Evolutionary conservation across 768 basidiomycete genomes (phyloP).

Genomic region (Myochromella boudieri): DNA sequence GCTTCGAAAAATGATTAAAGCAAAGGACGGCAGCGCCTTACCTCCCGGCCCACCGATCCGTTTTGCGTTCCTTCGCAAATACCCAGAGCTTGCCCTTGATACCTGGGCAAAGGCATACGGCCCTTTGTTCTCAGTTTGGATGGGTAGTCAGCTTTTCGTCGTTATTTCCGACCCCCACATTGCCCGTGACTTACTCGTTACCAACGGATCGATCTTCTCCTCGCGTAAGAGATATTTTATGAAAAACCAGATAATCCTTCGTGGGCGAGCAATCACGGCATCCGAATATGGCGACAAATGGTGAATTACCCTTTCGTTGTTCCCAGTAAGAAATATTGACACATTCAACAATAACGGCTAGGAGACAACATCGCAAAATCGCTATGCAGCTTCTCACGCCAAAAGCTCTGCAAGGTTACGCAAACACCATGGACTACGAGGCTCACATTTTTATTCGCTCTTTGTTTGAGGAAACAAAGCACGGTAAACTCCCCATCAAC

Average conservation of each 20-base stretch:
- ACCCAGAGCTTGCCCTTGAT: conserved; percentile 32
- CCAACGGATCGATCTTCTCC: conserved; percentile 35
- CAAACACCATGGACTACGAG: conserved; percentile 37
- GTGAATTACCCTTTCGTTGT: conserved; percentile 14
- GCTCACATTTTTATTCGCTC: conserved; percentile 35
- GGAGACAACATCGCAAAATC: conserved; percentile 43
- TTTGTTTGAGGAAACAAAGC: conserved; percentile 29
- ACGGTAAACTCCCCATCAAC: conserved; percentile 32
- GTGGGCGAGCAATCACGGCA: conserved; percentile 32
- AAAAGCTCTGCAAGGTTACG: conserved; percentile 33
- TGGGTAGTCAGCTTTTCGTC: conserved; percentile 38
- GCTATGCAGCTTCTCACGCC: conserved; percentile 31
- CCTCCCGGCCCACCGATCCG: conserved; percentile 28
- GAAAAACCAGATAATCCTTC: conserved; percentile 34
- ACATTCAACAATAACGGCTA: conserved; percentile 1
- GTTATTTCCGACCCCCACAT: conserved; percentile 33
- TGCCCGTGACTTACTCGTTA: conserved; percentile 33
- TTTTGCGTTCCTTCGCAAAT: conserved; percentile 30
- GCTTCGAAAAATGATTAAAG: conserved; percentile 16
- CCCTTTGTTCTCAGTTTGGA: conserved; percentile 33
- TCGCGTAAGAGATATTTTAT: conserved; percentile 32
- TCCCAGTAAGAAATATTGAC: too few relatives aligned
- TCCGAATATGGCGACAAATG: conserved; percentile 31
- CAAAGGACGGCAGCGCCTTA: conserved; percentile 19
- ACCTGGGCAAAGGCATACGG: conserved; percentile 34